These are phyloP conservation scores for Teratosphaeria nubilosa DNA, from an alignment of 2,329 filamentous ascomycete species.

Conservation along the genomic window DNA sequence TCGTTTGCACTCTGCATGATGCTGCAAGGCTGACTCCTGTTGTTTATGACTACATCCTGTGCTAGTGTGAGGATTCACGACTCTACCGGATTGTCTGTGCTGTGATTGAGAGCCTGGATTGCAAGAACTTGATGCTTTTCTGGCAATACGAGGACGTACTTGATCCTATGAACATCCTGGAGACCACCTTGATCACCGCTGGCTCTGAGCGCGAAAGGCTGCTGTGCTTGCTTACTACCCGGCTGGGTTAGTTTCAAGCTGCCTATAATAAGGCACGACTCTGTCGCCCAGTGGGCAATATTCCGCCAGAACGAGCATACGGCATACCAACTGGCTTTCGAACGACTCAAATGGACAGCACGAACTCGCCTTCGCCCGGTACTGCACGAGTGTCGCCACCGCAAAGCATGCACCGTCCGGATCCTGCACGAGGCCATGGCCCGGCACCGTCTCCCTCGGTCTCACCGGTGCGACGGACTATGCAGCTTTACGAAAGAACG, in stretches of 20 bases:
- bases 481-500: not conserved
- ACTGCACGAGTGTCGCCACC: not conserved
- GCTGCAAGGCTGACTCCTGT: not conserved
- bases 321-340: not conserved
- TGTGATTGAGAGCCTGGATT: not conserved
- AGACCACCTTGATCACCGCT: not conserved
- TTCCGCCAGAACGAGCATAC: not conserved
- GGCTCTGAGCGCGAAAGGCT: not conserved
- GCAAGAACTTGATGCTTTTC: not conserved
- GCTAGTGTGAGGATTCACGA: too few relatives aligned
- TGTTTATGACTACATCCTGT: too few relatives aligned
- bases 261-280: not conserved
- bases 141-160: not conserved
- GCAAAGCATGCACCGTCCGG: not conserved
- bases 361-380: not conserved
- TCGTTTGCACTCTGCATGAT: not conserved
- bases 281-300: not conserved
- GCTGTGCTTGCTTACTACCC: not conserved
- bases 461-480: not conserved
- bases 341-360: not conserved
- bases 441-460: not conserved
- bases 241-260: not conserved
- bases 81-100: too few relatives aligned
- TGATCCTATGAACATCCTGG: not conserved
- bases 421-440: not conserved